Conservation (phyloP, 345 rosid species). For the Ricinus communis region DNA sequence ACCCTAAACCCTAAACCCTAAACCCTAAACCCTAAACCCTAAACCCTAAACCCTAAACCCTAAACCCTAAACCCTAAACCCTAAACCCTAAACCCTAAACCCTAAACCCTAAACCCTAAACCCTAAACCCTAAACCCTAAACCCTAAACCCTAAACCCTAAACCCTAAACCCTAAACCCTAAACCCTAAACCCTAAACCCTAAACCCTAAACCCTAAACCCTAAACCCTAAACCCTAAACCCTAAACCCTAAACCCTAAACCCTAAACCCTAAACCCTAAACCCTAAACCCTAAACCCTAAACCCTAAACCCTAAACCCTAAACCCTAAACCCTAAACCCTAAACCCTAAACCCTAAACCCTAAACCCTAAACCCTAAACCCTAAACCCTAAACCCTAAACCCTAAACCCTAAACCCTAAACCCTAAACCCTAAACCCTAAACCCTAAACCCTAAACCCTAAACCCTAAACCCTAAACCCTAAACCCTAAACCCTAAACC, state of each 20-base stretch:
- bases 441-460: conserved; percentile 19
- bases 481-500: conserved; percentile 8
- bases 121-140: conserved; percentile 17
- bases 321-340: conserved; percentile 16
- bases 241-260: neutral
- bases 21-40: conserved; percentile 25
- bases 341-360: conserved; percentile 10
- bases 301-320: conserved; percentile 10
- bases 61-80: conserved; percentile 12
- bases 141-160: conserved; percentile 10
- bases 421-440: conserved; percentile 19
- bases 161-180: conserved; percentile 7
- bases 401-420: conserved; percentile 22
- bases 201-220: neutral
- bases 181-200: neutral
- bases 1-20: conserved; percentile 23
- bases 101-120: conserved; percentile 17
- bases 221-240: neutral
- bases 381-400: conserved; percentile 20
- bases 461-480: conserved; percentile 22
- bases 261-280: neutral
- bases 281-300: neutral
- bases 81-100: conserved; percentile 9
- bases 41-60: conserved; percentile 4
- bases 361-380: conserved; percentile 17